Evolutionary conservation across 1,284 basidiomycete species (phyloP).

Genomic region (Puccinia coronata): DNA sequence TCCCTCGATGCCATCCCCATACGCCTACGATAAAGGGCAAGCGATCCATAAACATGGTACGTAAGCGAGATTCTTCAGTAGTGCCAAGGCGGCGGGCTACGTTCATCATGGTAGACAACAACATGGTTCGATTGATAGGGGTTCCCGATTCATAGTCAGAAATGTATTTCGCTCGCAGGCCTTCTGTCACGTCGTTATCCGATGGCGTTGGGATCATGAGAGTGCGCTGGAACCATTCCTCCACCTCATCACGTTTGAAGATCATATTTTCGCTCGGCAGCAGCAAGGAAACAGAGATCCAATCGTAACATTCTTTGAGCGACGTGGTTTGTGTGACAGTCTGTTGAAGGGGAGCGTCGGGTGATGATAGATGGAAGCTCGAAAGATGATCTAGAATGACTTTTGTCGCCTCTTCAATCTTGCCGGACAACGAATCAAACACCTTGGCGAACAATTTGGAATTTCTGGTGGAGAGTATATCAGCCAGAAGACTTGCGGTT

Average conservation of each 20-base stretch:
- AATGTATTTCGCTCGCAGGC: constrained; percentile 31
- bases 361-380: constrained; percentile 11
- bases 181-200: not conserved
- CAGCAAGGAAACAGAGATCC: constrained; percentile 12
- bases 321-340: not conserved
- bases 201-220: not conserved
- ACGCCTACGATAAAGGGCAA: constrained; percentile 30
- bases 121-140: constrained; percentile 34
- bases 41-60: constrained; percentile 1
- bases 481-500: constrained; percentile 38
- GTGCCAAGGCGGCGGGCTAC: not conserved
- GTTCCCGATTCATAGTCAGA: constrained; percentile 36
- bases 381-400: constrained; percentile 18
- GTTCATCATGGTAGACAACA: constrained; percentile 27
- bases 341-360: not conserved
- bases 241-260: not conserved
- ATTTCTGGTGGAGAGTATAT: constrained; percentile 28
- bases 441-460: not conserved
- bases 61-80: not conserved
- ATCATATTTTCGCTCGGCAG: constrained; percentile 6
- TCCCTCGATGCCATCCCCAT: constrained; percentile 49
- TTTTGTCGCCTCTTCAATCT: constrained; percentile 16
- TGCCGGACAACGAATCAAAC: constrained; percentile 8
- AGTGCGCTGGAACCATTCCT: constrained; percentile 22
- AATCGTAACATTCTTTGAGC: constrained; percentile 43